Percentiles rank a stretch among this genome's conserved stretches.
Evolutionary conservation across 306 rosid species (phyloP).

Genomic region (Arachis stenosperma): DNA sequence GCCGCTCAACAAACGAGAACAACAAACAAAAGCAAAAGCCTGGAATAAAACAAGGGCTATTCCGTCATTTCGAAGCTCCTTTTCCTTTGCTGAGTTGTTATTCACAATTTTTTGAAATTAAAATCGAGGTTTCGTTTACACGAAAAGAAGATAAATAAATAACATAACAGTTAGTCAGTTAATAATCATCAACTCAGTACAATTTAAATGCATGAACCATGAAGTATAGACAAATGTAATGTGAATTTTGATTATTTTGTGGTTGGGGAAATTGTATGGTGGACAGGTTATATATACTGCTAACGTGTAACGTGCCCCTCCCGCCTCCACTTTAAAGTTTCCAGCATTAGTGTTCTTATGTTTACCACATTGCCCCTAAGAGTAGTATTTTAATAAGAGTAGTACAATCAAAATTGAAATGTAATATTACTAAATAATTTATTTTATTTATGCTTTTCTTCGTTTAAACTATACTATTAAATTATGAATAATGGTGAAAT

Average conservation of each 20-base stretch:
- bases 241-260: neutral
- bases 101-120: neutral
- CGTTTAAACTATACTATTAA: too few relatives aligned
- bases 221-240: too few relatives aligned
- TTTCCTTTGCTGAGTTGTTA: neutral
- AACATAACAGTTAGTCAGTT: too few relatives aligned
- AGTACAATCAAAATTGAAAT: too few relatives aligned
- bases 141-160: neutral
- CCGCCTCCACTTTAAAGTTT: conserved; percentile 51
- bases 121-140: neutral
- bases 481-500: too few relatives aligned
- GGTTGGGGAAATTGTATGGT: conserved; percentile 39
- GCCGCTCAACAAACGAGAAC: conserved; percentile 19
- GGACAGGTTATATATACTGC: conserved; percentile 41
- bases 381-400: neutral
- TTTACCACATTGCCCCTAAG: conserved; percentile 43
- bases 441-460: too few relatives aligned
- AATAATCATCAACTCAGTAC: too few relatives aligned
- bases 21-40: conserved; percentile 12
- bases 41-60: conserved; percentile 39
- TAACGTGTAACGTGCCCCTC: conserved; percentile 59
- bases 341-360: neutral
- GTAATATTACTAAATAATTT: too few relatives aligned
- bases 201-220: too few relatives aligned
- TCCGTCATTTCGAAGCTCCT: conserved; percentile 46